Base-by-base conservation (phyloP, 2,329 filamentous ascomycete genomes). In the Ceratocystis cubensis region DNA sequence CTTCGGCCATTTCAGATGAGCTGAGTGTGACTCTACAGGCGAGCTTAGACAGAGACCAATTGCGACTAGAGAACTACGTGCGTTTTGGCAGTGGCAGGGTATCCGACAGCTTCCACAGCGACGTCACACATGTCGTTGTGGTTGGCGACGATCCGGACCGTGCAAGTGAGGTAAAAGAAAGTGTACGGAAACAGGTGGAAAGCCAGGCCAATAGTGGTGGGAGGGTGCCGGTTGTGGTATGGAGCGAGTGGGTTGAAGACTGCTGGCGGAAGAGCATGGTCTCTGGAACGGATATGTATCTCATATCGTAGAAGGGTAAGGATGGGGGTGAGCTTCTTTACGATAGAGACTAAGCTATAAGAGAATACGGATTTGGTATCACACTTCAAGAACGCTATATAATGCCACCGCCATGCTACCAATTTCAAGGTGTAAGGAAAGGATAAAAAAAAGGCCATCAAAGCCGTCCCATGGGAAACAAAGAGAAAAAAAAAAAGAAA, bases 221-320 rank as follows among this genome's bases (percentile, higher is more conserved):
- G 13, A 8, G 5, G 15, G n/a, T 22, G 45, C 89, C 92, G 0
- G 80, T 89, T 69, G 75, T 93, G 5, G 88, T 96, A 1, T 82
- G 77, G 0, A 74, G 80, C 8, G 78, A 79, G 15, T 99, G 94
- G 94, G 76, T 96, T 0, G 81, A 86, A 63, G 85, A 88, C 64
- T 89, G 89, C 71, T 96, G 92, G 91, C 79, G 79, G 67, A 89
- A 93, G 73, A 81, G 80, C 69, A 96, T 91, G 0, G 72, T 88
- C 69, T 74, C 96, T 61, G 90, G 96, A 70, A 93, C 96, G 76
- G 89, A 93, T 71, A 75, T 77, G 50, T 85, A 81, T 71, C 73
- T 71, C 3, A 69, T 75, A 3, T 73, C 61, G 69, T 72, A 65
- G 56, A 44, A 3, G 37, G 8, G 17, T 48, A 46, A 13, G 37